Evolutionary conservation across 2,329 filamentous ascomycete species (phyloP), one percentile per base, ranked within the genome.

Genomic region (Colletotrichum salicis): DNA sequence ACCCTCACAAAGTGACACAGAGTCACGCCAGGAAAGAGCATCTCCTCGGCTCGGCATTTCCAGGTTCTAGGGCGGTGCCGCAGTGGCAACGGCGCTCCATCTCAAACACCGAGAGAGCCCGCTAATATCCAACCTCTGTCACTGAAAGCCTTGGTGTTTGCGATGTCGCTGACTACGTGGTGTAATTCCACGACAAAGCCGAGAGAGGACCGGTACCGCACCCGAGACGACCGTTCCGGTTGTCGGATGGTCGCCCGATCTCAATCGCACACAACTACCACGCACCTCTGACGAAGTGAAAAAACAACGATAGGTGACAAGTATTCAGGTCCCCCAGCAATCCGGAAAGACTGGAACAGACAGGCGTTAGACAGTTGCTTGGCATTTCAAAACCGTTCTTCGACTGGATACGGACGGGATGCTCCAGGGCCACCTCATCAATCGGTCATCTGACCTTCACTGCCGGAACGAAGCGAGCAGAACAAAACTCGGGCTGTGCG

Each of bases 151-250:
- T 51, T 35, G 22, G 48, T n/a, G 10, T 8, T n/a, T 19, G 22
- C 58, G 56, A 59, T 22, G 15, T 56, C 33, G 58, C 54, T 41
- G 22, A 29, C 19, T 12, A 54, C 27, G n/a, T 41, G 19, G 37
- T 41, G 37, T 19, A 19, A 41, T 41, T 41, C 15, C 15, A 19
- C 37, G 37, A 41, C 37, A 41, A 41, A 19, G 37, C 37, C 37
- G 37, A 41, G 13, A 41, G 37, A 41, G 15, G n/a, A 37, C 22
- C 48, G 61, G 61, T 15, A 27, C 15, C 33, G 31, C 15, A 35
- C 24, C 69, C 65, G 45, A 71, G 33, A 63, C 54, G 41, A 54
- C 69, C 69, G 69, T 68, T 63, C 64, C 59, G 65, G 54, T 69
- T 4, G 64, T 69, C 54, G 58, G 69, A 69, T 27, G n/a, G 33